Evolutionary conservation across 495 filamentous ascomycete species (phyloP).

Genomic region (Talaromyces wortmannii): DNA sequence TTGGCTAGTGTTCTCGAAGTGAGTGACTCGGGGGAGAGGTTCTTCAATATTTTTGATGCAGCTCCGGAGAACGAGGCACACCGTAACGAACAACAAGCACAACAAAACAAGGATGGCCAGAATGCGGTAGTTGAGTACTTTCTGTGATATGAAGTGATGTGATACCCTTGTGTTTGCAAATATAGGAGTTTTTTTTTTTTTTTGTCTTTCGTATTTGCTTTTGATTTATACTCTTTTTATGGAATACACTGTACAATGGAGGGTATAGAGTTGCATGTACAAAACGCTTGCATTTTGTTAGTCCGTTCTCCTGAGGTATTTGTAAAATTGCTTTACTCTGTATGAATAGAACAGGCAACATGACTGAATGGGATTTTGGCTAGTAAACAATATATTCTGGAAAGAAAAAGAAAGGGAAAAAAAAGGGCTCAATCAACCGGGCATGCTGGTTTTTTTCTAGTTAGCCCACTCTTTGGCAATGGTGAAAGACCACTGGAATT

Average conservation of each 20-base stretch:
- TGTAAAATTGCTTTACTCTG: too few species aligned
- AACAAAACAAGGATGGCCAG: constrained; percentile 50
- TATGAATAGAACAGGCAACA: too few species aligned
- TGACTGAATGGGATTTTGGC: too few species aligned
- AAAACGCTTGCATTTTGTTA: background rate
- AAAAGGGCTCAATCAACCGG: background rate
- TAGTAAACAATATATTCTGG: background rate
- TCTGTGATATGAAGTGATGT: constrained; percentile 33
- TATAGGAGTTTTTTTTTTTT: constrained; percentile 20
- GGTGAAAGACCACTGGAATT: constrained; percentile 91
- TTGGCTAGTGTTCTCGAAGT: constrained; percentile 96
- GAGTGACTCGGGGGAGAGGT: constrained; percentile 80
- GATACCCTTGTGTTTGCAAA: constrained; percentile 36
- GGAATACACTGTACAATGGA: background rate
- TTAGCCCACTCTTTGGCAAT: constrained; percentile 83
- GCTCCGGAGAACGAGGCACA: constrained; percentile 92
- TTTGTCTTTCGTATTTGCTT: background rate
- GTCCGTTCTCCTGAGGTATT: background rate
- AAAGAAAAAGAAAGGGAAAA: background rate
- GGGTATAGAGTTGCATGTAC: background rate
- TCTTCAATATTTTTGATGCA: constrained; percentile 95
- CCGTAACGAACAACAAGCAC: constrained; percentile 65
- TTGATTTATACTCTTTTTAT: background rate
- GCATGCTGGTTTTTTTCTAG: background rate
- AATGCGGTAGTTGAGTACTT: constrained; percentile 67